Evolutionary conservation across 805 yeast genomes (phyloP), one percentile per base, ranked within the genome.

Genomic region (Metschnikowia similis): DNA sequence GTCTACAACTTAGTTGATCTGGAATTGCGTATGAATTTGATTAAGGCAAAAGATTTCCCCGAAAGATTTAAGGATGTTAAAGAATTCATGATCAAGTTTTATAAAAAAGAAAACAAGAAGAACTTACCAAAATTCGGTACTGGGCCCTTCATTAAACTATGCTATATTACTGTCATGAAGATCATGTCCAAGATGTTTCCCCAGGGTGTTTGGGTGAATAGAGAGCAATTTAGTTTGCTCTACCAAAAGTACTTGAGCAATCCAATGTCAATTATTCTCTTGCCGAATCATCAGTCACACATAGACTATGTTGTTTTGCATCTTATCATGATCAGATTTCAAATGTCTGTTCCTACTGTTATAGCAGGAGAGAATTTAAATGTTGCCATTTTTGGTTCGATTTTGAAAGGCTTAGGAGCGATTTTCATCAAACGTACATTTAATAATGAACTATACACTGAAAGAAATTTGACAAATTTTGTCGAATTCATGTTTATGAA

Each of bases 351-450:
- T 9, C 87, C 87, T 1, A 64, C 76, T 5, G 84, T 82, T 6
- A 78, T 82, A 35, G 86, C 87, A 1, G 87, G 87, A n/a, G 85
- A 82, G 45, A 82, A 82, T 60, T 73, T 82, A 58, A 81, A 82
- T 56, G 81, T 82, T 41, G 79, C 84, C 1, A 65, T 81, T 6
- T 71, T 82, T 42, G 84, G 84, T 4, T 65, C 67, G 8, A 64
- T 79, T 46, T 65, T 82, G 55, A 74, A 78, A 48, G 72, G 63
- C 29, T 59, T 73, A 46, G 87, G 87, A 2, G 85, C 83, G 14
- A 73, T 81, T 55, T 82, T 74, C 67, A 82, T 82, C 56, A 75
- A 82, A 47, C 69, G 87, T 40, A 66, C 72, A 10, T 72, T 74
- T 56, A 71, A 70, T 52, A 69, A 70, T 52, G 77, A 67, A 62